Evolutionary conservation across 371 early-diverging fungal species (phyloP), one percentile per base, ranked within the genome.

Genomic region (Syncephalis plumigaleata): DNA sequence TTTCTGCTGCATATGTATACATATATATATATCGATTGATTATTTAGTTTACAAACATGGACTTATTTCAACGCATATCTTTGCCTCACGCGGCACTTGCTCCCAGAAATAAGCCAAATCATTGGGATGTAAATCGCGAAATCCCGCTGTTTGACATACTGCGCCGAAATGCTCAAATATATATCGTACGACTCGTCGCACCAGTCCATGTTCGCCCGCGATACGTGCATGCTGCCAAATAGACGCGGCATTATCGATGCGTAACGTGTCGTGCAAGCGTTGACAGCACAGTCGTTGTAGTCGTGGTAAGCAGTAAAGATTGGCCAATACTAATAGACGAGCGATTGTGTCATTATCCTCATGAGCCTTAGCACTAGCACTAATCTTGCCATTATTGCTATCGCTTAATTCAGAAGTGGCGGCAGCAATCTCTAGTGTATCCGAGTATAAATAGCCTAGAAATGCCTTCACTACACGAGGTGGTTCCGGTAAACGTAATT

Each of bases 81-180:
- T 57, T 13, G 64, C 64, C 7, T 57, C 58, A 22, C 56, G 57
- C 16, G 78, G 75, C 23, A 69, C 70, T 43, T 67, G 67, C 45
- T 77, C 74, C 71, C 71, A 77, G 44, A 79, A 63, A 46, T 77
- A 70, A 39, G 65, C 63, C 45, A 71, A 64, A 15, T 67, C 68
- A 36, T 60, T 61, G 9, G 74, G 73, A 39, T 48, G 23, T 18
- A 78, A 46, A 2, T 55, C 52, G 7, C 77, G 61, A 46, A 79
- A 81, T 2, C 64, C 73, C 1, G 44, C 42, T 1, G 76, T 78
- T 49, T 67, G 72, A 36, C 65, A 66, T 17, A 81, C 74, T 2
- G 65, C 65, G 9, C 82, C 79, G 64, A 75, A 81, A 50, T 75
- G 68, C 21, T 65, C 60, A 52, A 75, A 70, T 49, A 79, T 77